Evolutionary conservation across 2,329 filamentous ascomycete species (phyloP), one percentile per base, ranked within the genome.

Genomic region (Fusarium armeniacum): DNA sequence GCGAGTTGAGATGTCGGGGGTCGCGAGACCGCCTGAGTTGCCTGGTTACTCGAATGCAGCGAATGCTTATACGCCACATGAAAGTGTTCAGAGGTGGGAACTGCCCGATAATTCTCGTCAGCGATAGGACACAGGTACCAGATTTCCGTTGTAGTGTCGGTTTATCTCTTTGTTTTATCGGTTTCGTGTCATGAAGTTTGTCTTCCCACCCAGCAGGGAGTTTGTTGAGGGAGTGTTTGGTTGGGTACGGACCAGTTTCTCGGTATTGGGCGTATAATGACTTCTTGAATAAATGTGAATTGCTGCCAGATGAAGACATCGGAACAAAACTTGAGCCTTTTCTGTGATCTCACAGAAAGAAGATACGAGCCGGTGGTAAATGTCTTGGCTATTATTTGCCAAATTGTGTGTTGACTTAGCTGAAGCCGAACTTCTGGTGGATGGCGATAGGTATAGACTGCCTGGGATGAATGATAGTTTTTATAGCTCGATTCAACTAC

Each of bases 11-110:
- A 68, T 72, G 46, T 50, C 67, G 5, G 67, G 69, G 16, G 72
- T 63, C 7, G 45, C 44, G 10, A 58, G 71, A 10, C 62, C 64
- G 7, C 50, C 60, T 40, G 72, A 75, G 57, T 28, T 75, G 20
- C 52, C 58, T 11, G 58, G 54, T 5, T 57, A 72, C 40, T 51
- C 56, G 2, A 73, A 60, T 6, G 57, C 64, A 15, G 66, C 69
- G 15, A 61, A 67, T 44, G 24, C 55, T 16, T 65, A 73, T 18
- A 62, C 35, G 16, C 22, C 45, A 2, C 61, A 56, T 18, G 56
- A 61, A 30, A 56, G 26, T 28, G 45, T 47, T 5, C 72, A 72
- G 33, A 58, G 72, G 38, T 75, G 72, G 72, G 72, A 75, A 52
- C 58, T 74, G 4, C 67, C 71, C 4, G 72, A 71, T 28, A 74